These are phyloP conservation scores for Periglandula ipomoeae DNA, from an alignment of 2,329 filamentous ascomycete genomes.

Conservation along the genomic window DNA sequence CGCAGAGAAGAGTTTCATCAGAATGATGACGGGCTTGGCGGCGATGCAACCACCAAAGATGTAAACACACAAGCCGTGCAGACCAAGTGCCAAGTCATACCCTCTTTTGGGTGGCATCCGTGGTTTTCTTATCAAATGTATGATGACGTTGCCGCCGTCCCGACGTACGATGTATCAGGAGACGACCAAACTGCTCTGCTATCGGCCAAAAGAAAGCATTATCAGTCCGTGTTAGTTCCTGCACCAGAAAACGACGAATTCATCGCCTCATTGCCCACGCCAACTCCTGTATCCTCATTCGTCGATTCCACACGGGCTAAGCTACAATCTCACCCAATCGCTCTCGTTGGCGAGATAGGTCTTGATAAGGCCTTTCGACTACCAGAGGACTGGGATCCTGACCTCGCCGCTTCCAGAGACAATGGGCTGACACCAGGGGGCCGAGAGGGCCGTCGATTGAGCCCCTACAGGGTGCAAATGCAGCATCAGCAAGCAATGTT, in stretches of 20 bases:
- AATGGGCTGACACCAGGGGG: constrained; percentile 54
- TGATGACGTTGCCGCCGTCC: constrained; percentile 38
- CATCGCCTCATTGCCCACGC: constrained; percentile 45
- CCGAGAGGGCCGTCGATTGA: constrained; percentile 59
- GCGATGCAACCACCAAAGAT: background rate
- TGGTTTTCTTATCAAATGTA: constrained; percentile 78
- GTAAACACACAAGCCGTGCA: background rate
- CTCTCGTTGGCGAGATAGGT: constrained; percentile 69
- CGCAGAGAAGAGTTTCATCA: background rate
- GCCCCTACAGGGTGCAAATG: constrained; percentile 57
- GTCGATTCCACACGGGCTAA: constrained; percentile 45
- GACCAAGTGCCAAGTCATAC: constrained; percentile 32
- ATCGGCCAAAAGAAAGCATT: constrained; percentile 46
- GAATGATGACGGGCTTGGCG: background rate
- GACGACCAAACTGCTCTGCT: constrained; percentile 10
- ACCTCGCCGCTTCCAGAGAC: constrained; percentile 17
- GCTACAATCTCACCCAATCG: constrained; percentile 48
- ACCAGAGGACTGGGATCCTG: constrained; percentile 46
- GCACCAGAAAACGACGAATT: constrained; percentile 32
- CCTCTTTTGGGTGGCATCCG: constrained; percentile 80
- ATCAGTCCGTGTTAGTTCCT: constrained; percentile 56
- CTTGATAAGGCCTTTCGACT: constrained; percentile 71
- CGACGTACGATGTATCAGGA: constrained; percentile 24
- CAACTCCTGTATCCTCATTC: constrained; percentile 49
- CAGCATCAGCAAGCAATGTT: constrained; percentile 61